Evolutionary conservation across 2,329 filamentous ascomycete species (phyloP).

Genomic region (Cercospora janseana): DNA sequence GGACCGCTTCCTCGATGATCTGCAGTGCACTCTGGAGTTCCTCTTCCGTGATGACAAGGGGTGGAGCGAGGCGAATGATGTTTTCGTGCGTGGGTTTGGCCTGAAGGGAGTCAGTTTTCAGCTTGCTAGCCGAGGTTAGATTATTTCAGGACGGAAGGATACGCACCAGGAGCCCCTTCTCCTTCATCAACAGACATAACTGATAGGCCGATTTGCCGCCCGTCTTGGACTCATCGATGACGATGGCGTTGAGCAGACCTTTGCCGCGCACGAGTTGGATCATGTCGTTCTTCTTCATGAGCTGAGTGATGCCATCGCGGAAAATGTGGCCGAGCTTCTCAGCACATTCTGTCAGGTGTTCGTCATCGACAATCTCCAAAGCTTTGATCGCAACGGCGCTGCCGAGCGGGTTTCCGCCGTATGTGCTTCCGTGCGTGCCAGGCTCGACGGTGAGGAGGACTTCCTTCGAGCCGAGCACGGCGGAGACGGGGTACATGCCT

Average conservation of each 20-base stretch:
- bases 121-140: slow-evolving; percentile 40
- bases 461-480: slow-evolving; percentile 81
- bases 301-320: slow-evolving; percentile 70
- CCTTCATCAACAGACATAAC: slow-evolving; percentile 90
- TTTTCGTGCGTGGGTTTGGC: slow-evolving; percentile 98
- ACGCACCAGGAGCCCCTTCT: slow-evolving; percentile 92
- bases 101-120: slow-evolving; percentile 66
- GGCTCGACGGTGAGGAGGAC: slow-evolving; percentile 95
- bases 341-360: slow-evolving; percentile 79
- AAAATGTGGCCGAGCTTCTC: slow-evolving; percentile 79
- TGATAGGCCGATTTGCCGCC: slow-evolving; percentile 91
- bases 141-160: no score
- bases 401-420: slow-evolving; percentile 92
- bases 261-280: slow-evolving; percentile 84
- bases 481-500: slow-evolving; percentile 98
- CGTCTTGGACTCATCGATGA: slow-evolving; percentile 87
- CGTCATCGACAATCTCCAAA: slow-evolving; percentile 88
- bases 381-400: slow-evolving; percentile 95
- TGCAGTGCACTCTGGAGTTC: slow-evolving; percentile 74
- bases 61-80: slow-evolving; percentile 96
- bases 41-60: slow-evolving; percentile 86
- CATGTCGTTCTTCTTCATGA: slow-evolving; percentile 67
- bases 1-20: slow-evolving; percentile 78
- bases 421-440: slow-evolving; percentile 96
- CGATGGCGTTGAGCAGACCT: slow-evolving; percentile 89